A percentile compares a stretch with the other conserved stretches of the same genome.
These are phyloP conservation scores for Populus ilicifolia DNA, from an alignment of 345 rosid genomes.

Conservation along the genomic window DNA sequence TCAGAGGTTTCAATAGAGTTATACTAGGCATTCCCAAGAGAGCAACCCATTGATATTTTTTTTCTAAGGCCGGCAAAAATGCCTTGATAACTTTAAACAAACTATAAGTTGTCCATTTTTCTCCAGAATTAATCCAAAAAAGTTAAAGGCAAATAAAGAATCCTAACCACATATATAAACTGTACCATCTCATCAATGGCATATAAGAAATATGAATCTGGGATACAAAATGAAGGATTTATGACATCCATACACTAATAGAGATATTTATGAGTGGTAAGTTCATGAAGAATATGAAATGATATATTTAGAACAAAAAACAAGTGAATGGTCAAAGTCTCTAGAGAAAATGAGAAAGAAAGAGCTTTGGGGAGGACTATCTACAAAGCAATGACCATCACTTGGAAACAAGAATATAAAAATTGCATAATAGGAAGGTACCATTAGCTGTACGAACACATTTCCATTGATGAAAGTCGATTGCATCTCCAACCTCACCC, in stretches of 20 bases:
- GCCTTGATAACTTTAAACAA: not conserved
- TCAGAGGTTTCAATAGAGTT: not conserved
- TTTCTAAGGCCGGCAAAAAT: not conserved
- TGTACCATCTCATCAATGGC: not conserved
- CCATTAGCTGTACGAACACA: conserved; percentile 85
- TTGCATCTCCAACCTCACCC: conserved; percentile 76
- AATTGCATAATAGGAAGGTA: conserved; percentile 15
- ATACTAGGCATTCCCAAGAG: not conserved
- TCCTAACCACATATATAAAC: not conserved
- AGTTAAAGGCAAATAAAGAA: not conserved
- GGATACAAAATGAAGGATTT: no score
- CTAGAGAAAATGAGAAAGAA: not conserved
- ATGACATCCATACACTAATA: not conserved
- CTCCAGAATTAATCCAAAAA: not conserved
- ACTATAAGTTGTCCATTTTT: not conserved
- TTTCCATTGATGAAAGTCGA: conserved; percentile 87
- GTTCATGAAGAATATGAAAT: not conserved
- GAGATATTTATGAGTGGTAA: not conserved
- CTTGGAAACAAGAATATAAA: not conserved
- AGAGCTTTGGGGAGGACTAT: not conserved
- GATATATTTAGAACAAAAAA: not conserved
- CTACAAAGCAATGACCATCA: not conserved
- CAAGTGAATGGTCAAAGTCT: not conserved
- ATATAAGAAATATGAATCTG: not conserved
- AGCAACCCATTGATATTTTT: not conserved